Base-by-base conservation (phyloP, 768 basidiomycete genomes). In the Psilocybe sp. region DNA sequence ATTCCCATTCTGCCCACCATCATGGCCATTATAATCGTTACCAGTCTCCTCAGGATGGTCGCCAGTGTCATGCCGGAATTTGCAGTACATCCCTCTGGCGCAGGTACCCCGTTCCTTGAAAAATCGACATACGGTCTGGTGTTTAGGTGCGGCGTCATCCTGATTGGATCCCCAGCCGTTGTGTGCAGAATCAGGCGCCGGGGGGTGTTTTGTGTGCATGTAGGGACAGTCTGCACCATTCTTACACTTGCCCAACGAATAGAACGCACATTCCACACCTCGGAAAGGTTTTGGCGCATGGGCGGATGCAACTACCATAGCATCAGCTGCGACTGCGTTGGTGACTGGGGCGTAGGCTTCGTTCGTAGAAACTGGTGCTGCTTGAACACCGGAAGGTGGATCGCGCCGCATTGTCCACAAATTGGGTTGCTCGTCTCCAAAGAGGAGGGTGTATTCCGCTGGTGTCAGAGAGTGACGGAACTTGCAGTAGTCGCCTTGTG, bases 401-500 rank as follows among this genome's bases (percentile, higher is more conserved):
- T 34, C 42, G 18, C 51, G 47, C 15, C 49, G 16, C 16, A 60
- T 34, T 1, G 66, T 65, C 60, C 62, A 66, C 12, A 69, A 59
- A 32, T 60, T 64, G 6, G 74, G 72, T 31, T 73, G 71, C 9
- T 58, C 56, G 40, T 75, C 69, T 33, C 64, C 68, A 44, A 75
- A 76, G 13, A 76, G 61, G 13, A 66, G 50, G 13, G 63, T 63
- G 47, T 69, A 74, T 49, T 76, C 73, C 31, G 65, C 61, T 28
- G 65, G 51, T 1, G 72, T 66, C 19, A 76, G 58, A n/a, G 70
- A 71, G 57, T 75, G 73, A 12, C 74, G 65, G 54, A 70, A 74
- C 19, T 48, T 47, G 51, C 74, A 75, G 11, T 57, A 51, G n/a
- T 61, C 59, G 5, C 66, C 66, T 15, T 59, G 59, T 6, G 50